A percentile compares a stretch with the other conserved stretches of the same genome.
These are phyloP conservation scores for Astrocystis sublimbata DNA, from an alignment of 495 filamentous ascomycete species.

Conservation along the genomic window DNA sequence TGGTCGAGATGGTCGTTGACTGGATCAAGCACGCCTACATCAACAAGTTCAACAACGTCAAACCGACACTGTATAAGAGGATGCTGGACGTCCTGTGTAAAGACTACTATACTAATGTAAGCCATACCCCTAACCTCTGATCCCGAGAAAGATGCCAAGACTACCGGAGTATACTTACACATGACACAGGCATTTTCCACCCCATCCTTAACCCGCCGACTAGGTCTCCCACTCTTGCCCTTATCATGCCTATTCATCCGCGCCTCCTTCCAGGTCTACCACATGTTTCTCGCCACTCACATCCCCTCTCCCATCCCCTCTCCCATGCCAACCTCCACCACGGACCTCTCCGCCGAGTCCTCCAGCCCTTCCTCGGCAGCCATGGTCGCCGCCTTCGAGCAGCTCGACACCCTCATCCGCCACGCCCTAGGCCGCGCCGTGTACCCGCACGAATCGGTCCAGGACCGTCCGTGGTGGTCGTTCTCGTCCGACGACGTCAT, in stretches of 20 bases:
- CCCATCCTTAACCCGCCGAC: conserved; percentile 76
- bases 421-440: conserved; percentile 68
- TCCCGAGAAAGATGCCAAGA: too few relatives aligned
- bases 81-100: conserved; percentile 93
- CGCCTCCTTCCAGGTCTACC: conserved; percentile 91
- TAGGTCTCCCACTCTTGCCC: conserved; percentile 90
- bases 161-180: conserved; percentile 3
- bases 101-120: conserved; percentile 92
- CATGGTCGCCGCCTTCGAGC: conserved; percentile 69
- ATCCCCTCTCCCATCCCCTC: conserved; percentile 74
- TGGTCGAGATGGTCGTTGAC: conserved; percentile 95
- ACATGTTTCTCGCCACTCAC: conserved; percentile 93
- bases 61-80: conserved; percentile 81
- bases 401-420: conserved; percentile 73
- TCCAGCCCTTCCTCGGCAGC: conserved; percentile 61
- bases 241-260: conserved; percentile 94
- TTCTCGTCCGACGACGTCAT: conserved; percentile 65
- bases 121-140: conserved; percentile 19
- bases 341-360: conserved; percentile 58
- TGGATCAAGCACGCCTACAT: conserved; percentile 98
- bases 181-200: conserved; percentile 74
- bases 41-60: conserved; percentile 96
- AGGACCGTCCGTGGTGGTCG: conserved; percentile 36
- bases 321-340: conserved; percentile 68
- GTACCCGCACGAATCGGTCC: conserved; percentile 41